Evolutionary conservation across 2,329 filamentous ascomycete genomes (phyloP), one percentile per base, ranked within the genome.

Genomic region (Teratosphaeria nubilosa): DNA sequence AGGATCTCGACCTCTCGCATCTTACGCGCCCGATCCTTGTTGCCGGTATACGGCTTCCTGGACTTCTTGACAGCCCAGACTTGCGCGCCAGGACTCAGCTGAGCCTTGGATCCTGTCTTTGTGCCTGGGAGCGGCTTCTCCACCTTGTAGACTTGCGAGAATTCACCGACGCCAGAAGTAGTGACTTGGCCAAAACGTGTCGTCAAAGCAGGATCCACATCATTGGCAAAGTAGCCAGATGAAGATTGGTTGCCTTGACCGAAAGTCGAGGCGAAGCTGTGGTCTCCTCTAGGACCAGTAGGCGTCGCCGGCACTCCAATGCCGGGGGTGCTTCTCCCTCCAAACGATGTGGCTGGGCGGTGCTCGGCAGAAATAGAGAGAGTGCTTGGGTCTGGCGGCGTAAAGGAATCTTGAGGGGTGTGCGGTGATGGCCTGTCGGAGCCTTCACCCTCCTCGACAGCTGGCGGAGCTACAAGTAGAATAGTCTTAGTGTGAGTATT

Each of bases 51-150:
- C 7, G 89, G 85, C 60, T 90, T 82, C 68, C 88, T 88, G 60
- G 90, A 86, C 76, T 95, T 97, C 78, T 99, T 99, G 57, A 99
- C 91, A 2, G 92, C 92, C 78, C 86, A 97, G 0, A 95, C 85
- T 32, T 73, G 55, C 25, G 57, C 57, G 50, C 54, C 56, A 14
- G 59, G 57, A 41, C 54, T 59, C 16, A 51, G 37, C 25, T 57
- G 53, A 6, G 57, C 31, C 24, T 58, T 56, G n/a, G 59, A 60
- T 37, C 56, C 56, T 14, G 52, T 51, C 37, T 57, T 24, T 14
- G 59, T 62, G 59, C 63, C 41, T 58, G 63, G 64, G 60, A 76
- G 64, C 16, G 76, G 73, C 58, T 80, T 75, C 14, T 83, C 83
- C 4, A 96, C 91, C 37, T 87, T 85, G 72, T 90, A 99, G 0